These are phyloP conservation scores for Backusella luteola DNA, from an alignment of 192 early-diverging fungal species.

Conservation along the genomic window DNA sequence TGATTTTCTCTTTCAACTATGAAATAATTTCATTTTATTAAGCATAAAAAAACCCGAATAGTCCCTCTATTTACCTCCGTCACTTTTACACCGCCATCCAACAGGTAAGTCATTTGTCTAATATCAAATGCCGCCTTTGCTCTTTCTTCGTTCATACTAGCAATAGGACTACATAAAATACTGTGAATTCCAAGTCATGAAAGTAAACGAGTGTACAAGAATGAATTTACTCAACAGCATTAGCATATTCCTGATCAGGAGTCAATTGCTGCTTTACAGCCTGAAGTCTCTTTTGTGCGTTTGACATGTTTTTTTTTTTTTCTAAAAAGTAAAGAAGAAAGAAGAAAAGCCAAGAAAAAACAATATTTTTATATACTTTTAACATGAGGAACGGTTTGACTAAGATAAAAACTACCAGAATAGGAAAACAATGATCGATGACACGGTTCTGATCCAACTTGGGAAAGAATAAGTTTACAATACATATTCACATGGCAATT, in stretches of 20 bases:
- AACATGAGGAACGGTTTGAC: not conserved
- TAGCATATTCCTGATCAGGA: conserved; percentile 16
- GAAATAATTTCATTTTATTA: not conserved
- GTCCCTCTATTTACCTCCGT: conserved; percentile 32
- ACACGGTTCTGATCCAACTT: not conserved
- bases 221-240: conserved; percentile 6
- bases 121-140: conserved; percentile 72
- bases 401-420: not conserved
- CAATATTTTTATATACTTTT: not conserved
- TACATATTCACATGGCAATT: conserved; percentile 1
- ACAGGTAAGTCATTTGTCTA: conserved; percentile 75
- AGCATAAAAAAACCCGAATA: no score
- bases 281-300: conserved; percentile 10
- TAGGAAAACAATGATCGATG: not conserved
- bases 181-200: not conserved
- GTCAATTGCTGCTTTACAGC: conserved; percentile 19
- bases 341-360: conserved; percentile 4
- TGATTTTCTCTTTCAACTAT: conserved; percentile 71
- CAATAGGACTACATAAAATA: conserved; percentile 19
- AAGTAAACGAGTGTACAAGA: not conserved
- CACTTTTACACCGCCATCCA: conserved; percentile 73
- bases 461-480: not conserved
- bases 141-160: conserved; percentile 70
- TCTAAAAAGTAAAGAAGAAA: not conserved
- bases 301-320: not conserved